Percentiles rank a stretch among this genome's conserved stretches.
These are phyloP conservation scores for Penicillium manginii DNA, from an alignment of 495 filamentous ascomycete genomes.

Conservation along the genomic window DNA sequence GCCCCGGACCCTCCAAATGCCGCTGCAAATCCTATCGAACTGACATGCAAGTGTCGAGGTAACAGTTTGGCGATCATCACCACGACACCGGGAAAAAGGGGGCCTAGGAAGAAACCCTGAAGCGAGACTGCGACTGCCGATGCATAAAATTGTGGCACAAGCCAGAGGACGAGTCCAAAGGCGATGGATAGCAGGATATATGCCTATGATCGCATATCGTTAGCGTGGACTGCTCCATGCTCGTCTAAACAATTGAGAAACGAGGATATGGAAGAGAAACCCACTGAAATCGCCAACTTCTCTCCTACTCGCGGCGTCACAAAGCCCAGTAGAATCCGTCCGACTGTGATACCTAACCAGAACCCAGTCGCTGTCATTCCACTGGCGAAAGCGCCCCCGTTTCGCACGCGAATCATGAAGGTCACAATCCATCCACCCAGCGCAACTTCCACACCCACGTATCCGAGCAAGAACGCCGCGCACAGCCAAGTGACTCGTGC, in stretches of 20 bases:
- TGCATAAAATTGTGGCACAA: conserved; percentile 72
- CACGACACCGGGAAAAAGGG: conserved; percentile 73
- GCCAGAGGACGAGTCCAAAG: conserved; percentile 65
- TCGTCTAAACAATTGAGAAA: neutral
- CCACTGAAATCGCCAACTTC: conserved; percentile 57
- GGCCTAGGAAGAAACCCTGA: conserved; percentile 72
- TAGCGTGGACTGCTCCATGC: neutral
- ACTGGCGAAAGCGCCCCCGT: conserved; percentile 56
- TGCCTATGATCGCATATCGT: conserved; percentile 27
- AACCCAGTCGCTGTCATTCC: conserved; percentile 69
- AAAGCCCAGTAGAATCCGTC: conserved; percentile 63
- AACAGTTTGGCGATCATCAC: conserved; percentile 82
- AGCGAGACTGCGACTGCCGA: conserved; percentile 70
- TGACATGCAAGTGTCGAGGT: conserved; percentile 76
- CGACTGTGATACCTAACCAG: conserved; percentile 68
- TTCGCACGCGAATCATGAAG: conserved; percentile 64
- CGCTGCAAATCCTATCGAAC: conserved; percentile 79
- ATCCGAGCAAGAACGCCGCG: conserved; percentile 75
- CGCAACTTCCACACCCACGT: conserved; percentile 85
- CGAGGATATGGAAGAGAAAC: conserved; percentile 14
- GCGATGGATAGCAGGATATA: conserved; percentile 58
- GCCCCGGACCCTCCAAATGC: conserved; percentile 82
- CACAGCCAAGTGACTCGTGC: conserved; percentile 73
- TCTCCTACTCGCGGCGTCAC: conserved; percentile 65
- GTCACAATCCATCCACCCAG: conserved; percentile 74